Percentiles rank a stretch among this genome's conserved stretches.
Evolutionary conservation across 805 yeast genomes (phyloP).

Genomic region (Schizosaccharomyces japonicus): DNA sequence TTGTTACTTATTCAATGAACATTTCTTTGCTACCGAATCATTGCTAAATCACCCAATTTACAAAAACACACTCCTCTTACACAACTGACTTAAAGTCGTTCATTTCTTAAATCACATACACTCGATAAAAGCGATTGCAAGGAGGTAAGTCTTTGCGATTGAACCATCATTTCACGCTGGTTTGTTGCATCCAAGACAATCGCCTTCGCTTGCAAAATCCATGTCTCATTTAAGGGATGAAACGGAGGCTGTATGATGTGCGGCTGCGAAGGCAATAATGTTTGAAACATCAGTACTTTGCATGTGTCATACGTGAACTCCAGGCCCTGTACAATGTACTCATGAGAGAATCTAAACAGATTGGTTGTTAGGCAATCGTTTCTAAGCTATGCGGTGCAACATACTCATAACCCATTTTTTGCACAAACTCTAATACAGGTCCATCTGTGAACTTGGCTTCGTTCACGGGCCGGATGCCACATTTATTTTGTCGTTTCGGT

Average conservation of each 20-base stretch:
- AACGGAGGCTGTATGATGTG: not conserved
- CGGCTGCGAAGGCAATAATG: not conserved
- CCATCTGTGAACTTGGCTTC: not conserved
- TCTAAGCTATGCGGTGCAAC: not conserved
- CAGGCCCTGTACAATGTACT: not conserved
- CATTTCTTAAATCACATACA: not conserved
- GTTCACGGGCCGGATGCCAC: not conserved
- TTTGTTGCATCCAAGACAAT: not conserved
- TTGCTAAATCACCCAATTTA: too few relatives aligned
- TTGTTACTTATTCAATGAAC: too few relatives aligned
- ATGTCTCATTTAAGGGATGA: not conserved
- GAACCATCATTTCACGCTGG: not conserved
- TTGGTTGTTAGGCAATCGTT: not conserved
- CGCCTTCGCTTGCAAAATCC: not conserved
- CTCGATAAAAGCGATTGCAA: not conserved
- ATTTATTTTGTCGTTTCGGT: not conserved
- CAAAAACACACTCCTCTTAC: too few relatives aligned
- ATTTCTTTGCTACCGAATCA: too few relatives aligned
- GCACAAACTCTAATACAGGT: not conserved
- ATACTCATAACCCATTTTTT: not conserved
- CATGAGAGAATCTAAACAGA: not conserved
- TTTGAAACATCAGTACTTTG: not conserved
- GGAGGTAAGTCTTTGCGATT: slow-evolving; percentile 16
- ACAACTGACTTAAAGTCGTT: not conserved
- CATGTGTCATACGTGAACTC: not conserved